Conservation (phyloP, 1,284 basidiomycete species). For the Lignosus rhinocerotis region DNA sequence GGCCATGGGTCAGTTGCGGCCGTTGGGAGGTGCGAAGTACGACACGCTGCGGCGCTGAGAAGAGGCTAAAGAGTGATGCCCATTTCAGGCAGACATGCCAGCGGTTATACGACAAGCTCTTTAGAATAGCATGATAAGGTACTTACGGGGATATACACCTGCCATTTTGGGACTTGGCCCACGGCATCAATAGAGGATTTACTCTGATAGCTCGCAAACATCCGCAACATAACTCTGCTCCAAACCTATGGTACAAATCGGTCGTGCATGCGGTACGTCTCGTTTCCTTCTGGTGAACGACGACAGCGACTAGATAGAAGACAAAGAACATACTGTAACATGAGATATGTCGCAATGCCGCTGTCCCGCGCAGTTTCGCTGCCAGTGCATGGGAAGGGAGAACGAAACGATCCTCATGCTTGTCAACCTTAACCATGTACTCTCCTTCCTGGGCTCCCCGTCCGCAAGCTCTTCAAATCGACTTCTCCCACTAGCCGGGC, state of each 20-base stretch:
- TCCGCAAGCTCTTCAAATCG: background rate
- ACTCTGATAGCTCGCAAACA: no score
- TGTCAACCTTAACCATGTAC: constrained; percentile 7
- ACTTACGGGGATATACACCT: background rate
- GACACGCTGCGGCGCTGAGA: background rate
- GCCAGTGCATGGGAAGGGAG: background rate
- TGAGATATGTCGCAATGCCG: background rate
- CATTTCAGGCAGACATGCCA: background rate
- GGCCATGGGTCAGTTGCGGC: background rate
- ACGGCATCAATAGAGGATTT: background rate
- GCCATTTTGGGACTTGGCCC: background rate
- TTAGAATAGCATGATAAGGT: background rate
- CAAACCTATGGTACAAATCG: background rate
- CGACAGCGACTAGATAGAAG: background rate
- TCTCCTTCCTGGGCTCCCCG: background rate
- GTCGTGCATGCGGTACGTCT: background rate
- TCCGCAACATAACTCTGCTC: background rate
- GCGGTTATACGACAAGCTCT: background rate
- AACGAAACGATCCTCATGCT: constrained; percentile 5
- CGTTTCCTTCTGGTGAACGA: background rate
- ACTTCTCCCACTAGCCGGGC: background rate
- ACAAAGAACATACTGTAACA: background rate
- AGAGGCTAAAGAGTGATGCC: background rate
- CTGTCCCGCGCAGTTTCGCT: background rate
- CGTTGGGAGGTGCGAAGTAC: constrained; percentile 1